These are phyloP conservation scores for Penicillium malachiteum DNA, from an alignment of 495 filamentous ascomycete species.

Conservation along the genomic window DNA sequence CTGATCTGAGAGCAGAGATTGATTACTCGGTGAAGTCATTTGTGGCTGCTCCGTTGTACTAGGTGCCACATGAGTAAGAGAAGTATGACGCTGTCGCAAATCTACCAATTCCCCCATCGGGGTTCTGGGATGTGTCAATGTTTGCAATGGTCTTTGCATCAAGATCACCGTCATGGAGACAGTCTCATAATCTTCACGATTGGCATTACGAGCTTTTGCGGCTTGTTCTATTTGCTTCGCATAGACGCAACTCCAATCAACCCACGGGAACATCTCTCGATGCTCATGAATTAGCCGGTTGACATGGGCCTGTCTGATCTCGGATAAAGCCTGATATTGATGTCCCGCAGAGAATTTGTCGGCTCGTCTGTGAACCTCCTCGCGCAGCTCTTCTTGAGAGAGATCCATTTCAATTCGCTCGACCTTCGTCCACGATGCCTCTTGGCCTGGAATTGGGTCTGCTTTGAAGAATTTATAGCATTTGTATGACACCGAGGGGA, in stretches of 20 bases:
- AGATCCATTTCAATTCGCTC: constrained; percentile 31
- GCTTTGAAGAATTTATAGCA: constrained; percentile 40
- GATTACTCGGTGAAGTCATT: too few relatives aligned
- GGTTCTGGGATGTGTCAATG: constrained; percentile 13
- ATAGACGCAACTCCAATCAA: constrained; percentile 41
- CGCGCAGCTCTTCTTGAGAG: constrained; percentile 28
- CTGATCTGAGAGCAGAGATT: too few relatives aligned
- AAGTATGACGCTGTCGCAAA: background rate
- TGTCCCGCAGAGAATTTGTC: constrained; percentile 26
- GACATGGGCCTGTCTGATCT: constrained; percentile 31
- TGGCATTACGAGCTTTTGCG: constrained; percentile 28
- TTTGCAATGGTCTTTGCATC: constrained; percentile 26
- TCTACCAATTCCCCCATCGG: constrained; percentile 20
- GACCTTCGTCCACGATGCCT: constrained; percentile 30
- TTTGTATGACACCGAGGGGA: constrained; percentile 16
- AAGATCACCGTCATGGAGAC: constrained; percentile 37
- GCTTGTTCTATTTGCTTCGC: constrained; percentile 28
- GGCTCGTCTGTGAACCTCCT: constrained; percentile 31
- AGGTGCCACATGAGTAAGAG: background rate
- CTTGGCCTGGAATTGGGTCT: constrained; percentile 26
- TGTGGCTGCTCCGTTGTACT: background rate
- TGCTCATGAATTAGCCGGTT: constrained; percentile 35
- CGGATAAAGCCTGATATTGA: constrained; percentile 33
- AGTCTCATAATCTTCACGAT: constrained; percentile 31
- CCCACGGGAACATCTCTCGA: constrained; percentile 19